Conservation (phyloP, 2,329 filamentous ascomycete species). For the Colletotrichum viniferum region DNA sequence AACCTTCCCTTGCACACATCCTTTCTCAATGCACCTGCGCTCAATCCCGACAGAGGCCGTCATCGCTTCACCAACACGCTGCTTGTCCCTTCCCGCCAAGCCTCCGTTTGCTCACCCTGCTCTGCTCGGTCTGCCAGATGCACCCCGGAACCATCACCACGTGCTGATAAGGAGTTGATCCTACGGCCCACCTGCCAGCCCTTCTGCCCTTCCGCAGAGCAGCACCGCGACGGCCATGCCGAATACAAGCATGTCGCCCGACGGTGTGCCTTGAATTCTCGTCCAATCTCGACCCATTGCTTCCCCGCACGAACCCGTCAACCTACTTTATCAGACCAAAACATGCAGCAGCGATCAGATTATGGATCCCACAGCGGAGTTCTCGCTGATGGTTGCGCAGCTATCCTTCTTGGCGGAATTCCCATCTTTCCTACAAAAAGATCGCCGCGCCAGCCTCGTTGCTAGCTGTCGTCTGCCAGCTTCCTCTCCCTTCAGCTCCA, state of each 20-base stretch:
- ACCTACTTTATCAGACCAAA: neutral
- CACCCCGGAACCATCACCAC: neutral
- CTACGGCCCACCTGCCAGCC: neutral
- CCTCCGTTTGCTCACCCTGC: neutral
- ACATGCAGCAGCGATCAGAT: neutral
- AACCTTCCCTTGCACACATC: neutral
- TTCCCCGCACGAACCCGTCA: neutral
- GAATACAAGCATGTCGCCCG: slow-evolving; percentile 15
- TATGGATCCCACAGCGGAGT: neutral
- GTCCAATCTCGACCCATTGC: neutral
- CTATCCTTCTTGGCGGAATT: neutral
- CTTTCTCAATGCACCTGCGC: neutral
- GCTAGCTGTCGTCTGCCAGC: neutral
- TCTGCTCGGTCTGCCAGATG: neutral
- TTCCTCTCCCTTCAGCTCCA: neutral
- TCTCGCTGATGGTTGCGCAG: neutral
- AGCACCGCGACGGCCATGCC: neutral
- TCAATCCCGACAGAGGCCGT: neutral
- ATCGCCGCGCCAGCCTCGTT: neutral
- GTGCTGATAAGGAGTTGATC: neutral
- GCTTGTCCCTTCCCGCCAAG: neutral
- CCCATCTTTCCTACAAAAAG: slow-evolving; percentile 1
- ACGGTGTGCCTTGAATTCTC: neutral
- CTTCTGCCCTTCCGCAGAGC: neutral
- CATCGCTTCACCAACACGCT: neutral